These are phyloP conservation scores for Monosporascus sp. DNA, from an alignment of 2,329 filamentous ascomycete species.

Conservation along the genomic window DNA sequence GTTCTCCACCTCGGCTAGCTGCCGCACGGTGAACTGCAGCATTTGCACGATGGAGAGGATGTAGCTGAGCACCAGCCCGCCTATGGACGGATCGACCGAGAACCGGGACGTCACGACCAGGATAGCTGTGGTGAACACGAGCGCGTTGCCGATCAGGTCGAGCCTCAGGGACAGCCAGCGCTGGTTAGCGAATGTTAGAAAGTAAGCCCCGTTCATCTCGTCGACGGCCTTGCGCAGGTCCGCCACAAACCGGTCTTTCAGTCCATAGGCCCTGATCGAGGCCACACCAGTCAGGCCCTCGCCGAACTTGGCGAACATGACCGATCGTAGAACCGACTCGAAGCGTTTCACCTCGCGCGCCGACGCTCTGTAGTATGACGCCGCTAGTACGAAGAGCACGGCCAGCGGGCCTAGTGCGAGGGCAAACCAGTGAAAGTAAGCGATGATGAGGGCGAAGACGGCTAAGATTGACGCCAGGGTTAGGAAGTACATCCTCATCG, in stretches of 20 bases:
- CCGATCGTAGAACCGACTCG: constrained; percentile 81
- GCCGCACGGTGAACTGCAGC: constrained; percentile 91
- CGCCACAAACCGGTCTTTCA: constrained; percentile 67
- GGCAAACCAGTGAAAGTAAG: constrained; percentile 88
- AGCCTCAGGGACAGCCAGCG: constrained; percentile 84
- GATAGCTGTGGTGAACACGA: constrained; percentile 85
- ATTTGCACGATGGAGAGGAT: constrained; percentile 91
- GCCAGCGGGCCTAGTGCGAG: constrained; percentile 60
- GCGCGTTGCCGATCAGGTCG: constrained; percentile 73
- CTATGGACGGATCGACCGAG: constrained; percentile 75
- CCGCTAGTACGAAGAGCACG: constrained; percentile 72
- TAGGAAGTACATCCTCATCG: constrained; percentile 87
- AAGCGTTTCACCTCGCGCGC: constrained; percentile 93
- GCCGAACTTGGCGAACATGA: constrained; percentile 84
- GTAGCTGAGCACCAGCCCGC: constrained; percentile 84
- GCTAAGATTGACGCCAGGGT: constrained; percentile 76
- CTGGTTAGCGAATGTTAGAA: constrained; percentile 91
- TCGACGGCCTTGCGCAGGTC: constrained; percentile 72
- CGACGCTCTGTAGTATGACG: constrained; percentile 83
- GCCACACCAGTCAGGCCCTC: constrained; percentile 81
- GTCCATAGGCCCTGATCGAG: constrained; percentile 83
- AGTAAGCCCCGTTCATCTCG: constrained; percentile 91
- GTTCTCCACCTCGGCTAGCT: constrained; percentile 93
- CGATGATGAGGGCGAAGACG: constrained; percentile 85
- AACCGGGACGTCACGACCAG: constrained; percentile 90